Conservation (phyloP, 225 moss, liverwort and hornwort species). For the Neckera pumila region DNA sequence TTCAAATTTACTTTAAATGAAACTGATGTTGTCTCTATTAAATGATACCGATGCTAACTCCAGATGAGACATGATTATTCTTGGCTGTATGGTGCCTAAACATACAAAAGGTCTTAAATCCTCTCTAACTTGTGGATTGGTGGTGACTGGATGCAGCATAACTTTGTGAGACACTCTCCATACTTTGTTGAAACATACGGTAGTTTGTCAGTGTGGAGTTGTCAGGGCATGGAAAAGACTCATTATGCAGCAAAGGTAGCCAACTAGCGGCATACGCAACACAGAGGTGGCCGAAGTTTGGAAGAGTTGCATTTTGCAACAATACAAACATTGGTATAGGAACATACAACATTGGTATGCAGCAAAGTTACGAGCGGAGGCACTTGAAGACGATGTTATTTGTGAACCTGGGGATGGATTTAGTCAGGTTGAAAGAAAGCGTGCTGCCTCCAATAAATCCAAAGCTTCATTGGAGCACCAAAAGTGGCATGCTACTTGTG, state of each 20-base stretch:
- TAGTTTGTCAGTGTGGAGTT: background rate
- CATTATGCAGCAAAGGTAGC: background rate
- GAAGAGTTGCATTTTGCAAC: background rate
- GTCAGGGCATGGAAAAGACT: background rate
- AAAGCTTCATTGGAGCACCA: too few relatives aligned
- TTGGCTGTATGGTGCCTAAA: background rate
- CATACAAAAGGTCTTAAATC: accelerated
- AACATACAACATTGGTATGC: background rate
- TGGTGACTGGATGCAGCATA: background rate
- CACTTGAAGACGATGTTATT: too few relatives aligned
- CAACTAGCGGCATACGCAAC: background rate
- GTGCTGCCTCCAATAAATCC: too few relatives aligned
- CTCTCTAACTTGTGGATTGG: background rate
- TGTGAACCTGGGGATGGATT: accelerated
- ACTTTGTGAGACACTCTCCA: background rate
- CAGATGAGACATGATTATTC: background rate
- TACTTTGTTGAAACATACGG: background rate
- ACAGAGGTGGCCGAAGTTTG: background rate
- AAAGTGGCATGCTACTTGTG: too few relatives aligned
- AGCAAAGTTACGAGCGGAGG: too few relatives aligned
- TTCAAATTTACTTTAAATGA: background rate
- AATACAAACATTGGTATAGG: background rate
- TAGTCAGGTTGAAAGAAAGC: too few relatives aligned
- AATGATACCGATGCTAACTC: background rate
- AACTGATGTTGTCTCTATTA: background rate